Percentiles rank a stretch among this genome's conserved stretches.
phyloP scores from a whole-genome alignment of 1,139 yeast species.

The Protomyces gravidus region DNA sequence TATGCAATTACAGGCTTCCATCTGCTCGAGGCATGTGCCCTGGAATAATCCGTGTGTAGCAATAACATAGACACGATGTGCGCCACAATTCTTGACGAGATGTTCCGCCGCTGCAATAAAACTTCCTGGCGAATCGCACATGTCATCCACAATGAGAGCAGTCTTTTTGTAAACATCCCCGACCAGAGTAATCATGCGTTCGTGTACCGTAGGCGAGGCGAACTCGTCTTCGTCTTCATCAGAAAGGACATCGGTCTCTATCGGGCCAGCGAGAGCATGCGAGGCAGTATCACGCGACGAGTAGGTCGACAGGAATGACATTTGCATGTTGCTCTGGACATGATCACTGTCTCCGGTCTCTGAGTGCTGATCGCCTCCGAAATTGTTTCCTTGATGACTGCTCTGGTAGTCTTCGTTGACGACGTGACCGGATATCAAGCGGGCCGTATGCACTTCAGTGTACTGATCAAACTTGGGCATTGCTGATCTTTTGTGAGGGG shows the following conservation, averaged over 20 bases:
- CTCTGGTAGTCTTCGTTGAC: conserved; percentile 73
- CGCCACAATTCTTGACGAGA: conserved; percentile 90
- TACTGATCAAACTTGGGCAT: conserved; percentile 11
- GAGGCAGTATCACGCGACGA: conserved; percentile 6
- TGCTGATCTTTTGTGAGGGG: conserved; percentile 18
- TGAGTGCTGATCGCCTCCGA: conserved; percentile 37
- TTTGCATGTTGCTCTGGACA: conserved; percentile 24
- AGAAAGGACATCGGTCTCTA: conserved; percentile 13
- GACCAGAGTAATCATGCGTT: conserved; percentile 87
- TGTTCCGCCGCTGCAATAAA: conserved; percentile 98
- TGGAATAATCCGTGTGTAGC: conserved; percentile 96
- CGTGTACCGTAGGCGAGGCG: conserved; percentile 67
- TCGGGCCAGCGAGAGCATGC: conserved; percentile 27
- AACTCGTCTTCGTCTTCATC: conserved; percentile 58
- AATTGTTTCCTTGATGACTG: conserved; percentile 30
- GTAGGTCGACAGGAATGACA: conserved; percentile 26
- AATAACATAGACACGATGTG: conserved; percentile 78
- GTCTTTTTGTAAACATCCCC: conserved; percentile 91
- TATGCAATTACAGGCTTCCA: conserved; percentile 73
- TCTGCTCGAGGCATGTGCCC: conserved; percentile 74
- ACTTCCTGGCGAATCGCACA: conserved; percentile 91
- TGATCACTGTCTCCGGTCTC: conserved; percentile 36
- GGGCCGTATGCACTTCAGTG: conserved; percentile 76
- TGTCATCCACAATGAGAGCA: conserved; percentile 91
- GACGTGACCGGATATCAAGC: conserved; percentile 95